A percentile compares a stretch with the other conserved stretches of the same genome.
phyloP scores from a whole-genome alignment of 805 yeast genomes.

The Myxozyma monticola region DNA sequence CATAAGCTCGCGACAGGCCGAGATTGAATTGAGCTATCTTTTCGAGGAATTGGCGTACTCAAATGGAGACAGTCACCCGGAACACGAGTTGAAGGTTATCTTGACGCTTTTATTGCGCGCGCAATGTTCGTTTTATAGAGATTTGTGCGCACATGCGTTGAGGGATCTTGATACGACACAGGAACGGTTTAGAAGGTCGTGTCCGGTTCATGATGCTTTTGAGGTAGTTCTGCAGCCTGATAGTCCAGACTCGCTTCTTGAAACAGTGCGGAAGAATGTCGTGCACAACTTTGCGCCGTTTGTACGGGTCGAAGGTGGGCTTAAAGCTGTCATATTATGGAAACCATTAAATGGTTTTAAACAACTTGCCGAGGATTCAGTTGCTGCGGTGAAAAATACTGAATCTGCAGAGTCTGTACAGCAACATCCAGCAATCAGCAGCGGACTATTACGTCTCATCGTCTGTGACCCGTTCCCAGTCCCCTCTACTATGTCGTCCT shows the following conservation, averaged over 20 bases:
- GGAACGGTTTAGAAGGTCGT: no score
- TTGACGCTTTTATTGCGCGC: conserved; percentile 13
- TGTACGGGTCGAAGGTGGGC: background rate
- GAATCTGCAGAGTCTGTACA: conserved; percentile 3
- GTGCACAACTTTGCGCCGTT: background rate
- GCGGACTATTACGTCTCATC: conserved; percentile 16
- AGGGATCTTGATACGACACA: conserved; percentile 7
- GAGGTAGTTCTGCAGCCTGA: no score
- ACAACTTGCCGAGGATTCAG: background rate
- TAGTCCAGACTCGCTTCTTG: background rate
- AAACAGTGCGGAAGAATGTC: background rate
- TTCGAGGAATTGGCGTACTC: background rate
- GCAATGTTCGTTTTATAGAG: conserved; percentile 13
- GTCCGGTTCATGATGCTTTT: no score
- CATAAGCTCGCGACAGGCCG: background rate
- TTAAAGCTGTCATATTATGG: no score
- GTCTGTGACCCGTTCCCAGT: conserved; percentile 20
- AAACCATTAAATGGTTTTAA: no score
- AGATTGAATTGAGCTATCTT: background rate
- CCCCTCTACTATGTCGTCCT: background rate
- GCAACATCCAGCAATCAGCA: no score
- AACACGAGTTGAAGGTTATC: background rate
- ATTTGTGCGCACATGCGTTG: conserved; percentile 2
- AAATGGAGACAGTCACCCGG: background rate
- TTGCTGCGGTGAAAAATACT: background rate